Base-by-base conservation (phyloP, 2,329 filamentous ascomycete species). In the Venturia aucupariae region DNA sequence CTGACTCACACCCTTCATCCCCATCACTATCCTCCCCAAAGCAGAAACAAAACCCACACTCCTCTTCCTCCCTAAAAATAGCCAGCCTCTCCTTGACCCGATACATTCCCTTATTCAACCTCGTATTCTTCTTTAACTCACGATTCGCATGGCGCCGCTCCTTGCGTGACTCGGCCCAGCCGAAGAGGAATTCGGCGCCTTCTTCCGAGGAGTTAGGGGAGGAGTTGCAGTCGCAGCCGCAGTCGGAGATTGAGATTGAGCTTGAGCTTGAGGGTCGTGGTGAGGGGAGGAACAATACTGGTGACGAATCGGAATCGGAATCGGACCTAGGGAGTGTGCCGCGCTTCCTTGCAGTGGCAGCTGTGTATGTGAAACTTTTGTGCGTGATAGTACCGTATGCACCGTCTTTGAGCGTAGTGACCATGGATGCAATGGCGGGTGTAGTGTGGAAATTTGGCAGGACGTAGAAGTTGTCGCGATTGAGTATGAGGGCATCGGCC, bases 61-160 rank as follows among this genome's bases (percentile, higher is more conserved):
- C 46, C 46, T 32, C 51, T 17, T 57, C 51, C 30, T 57, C 27
- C 30, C 7, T 35, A 35, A 57, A 57, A 19, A 57, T 35, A 57
- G 51, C 51, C 27, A 57, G 11, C 19, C 27, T 35, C 51, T 57
- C 51, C 15, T 57, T 57, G 1, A 57, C 51, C 15, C n/a, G n/a
- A 19, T 22, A 57, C 30, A 35, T 32, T 13, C 51, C 51, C 19
- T 11, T 2, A 13, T 57, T 57, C 51, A 35, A 7, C 15, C 19
- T 57, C 51, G 51, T 57, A 57, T 57, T 57, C 51, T 35, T 57
- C 51, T 22, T 35, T 30, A 57, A 57, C 19, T 57, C 51, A 13
- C 51, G 27, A 19, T 57, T 57, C 15, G 30, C 30, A 32, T 57
- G 27, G 5, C 51, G 51, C 15, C 51, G 27, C 30, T 57, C 51